These are phyloP conservation scores for Gloeostereum incarnatum DNA, from an alignment of 768 basidiomycete species.

Conservation along the genomic window DNA sequence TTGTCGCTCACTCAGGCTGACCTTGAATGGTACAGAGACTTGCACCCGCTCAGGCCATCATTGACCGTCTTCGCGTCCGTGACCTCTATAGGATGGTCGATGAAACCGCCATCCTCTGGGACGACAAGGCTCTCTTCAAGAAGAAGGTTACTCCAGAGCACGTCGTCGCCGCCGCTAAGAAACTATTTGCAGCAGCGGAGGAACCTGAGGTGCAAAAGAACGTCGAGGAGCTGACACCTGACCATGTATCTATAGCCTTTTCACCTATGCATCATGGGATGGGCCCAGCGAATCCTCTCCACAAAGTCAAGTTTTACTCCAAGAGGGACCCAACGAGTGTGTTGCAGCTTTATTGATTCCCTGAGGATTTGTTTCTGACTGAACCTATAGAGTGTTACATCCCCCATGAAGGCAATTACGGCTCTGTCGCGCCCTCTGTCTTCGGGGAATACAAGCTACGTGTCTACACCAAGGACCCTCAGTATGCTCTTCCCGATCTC, in stretches of 20 bases:
- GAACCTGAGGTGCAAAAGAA: conserved; percentile 7
- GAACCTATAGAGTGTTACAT: conserved; percentile 26
- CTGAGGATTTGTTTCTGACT: background rate
- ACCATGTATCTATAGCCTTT: conserved; percentile 58
- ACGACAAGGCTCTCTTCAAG: conserved; percentile 22
- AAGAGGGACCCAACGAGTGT: conserved; percentile 52
- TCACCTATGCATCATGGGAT: conserved; percentile 72
- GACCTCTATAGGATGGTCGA: conserved; percentile 68
- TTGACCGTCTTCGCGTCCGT: conserved; percentile 51
- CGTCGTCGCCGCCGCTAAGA: conserved; percentile 34
- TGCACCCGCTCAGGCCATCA: conserved; percentile 43
- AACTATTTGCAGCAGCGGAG: conserved; percentile 13
- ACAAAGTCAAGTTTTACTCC: conserved; percentile 64
- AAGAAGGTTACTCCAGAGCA: conserved; percentile 26
- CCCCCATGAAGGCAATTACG: conserved; percentile 50
- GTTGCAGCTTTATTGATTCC: conserved; percentile 8
- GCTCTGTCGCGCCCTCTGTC: conserved; percentile 49
- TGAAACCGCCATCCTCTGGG: conserved; percentile 42
- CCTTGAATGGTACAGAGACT: conserved; percentile 42
- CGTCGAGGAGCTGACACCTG: conserved; percentile 23
- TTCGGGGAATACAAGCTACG: conserved; percentile 67
- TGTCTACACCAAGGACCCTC: conserved; percentile 56
- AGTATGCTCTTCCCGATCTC: conserved; percentile 17
- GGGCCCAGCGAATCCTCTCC: conserved; percentile 59
- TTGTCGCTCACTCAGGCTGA: conserved; percentile 1